These are phyloP conservation scores for Akanthomyces uredinophilus DNA, from an alignment of 2,329 filamentous ascomycete species.

Conservation along the genomic window DNA sequence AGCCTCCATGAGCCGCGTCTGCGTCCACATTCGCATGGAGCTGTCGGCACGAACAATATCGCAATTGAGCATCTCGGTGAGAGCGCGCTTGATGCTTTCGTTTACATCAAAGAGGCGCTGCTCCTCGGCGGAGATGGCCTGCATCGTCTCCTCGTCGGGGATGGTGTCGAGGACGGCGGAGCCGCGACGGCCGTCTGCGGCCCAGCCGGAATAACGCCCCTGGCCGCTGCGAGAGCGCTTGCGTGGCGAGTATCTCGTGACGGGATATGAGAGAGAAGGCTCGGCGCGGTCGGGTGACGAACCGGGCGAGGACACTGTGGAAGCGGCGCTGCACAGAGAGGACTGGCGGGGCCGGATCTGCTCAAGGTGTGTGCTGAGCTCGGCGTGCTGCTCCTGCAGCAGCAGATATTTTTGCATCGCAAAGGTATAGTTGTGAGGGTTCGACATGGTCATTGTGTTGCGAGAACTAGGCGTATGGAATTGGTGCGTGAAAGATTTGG, in stretches of 20 bases:
- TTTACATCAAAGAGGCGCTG: conserved; percentile 52
- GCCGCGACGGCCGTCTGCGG: conserved; percentile 21
- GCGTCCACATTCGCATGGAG: conserved; percentile 53
- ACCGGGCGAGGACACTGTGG: conserved; percentile 43
- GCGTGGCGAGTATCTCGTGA: conserved; percentile 36
- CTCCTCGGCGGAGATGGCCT: conserved; percentile 48
- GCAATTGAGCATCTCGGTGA: conserved; percentile 59
- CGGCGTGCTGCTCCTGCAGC: conserved; percentile 50
- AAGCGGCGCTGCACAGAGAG: conserved; percentile 27
- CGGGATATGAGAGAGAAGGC: conserved; percentile 44
- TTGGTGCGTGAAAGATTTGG: conserved; percentile 22
- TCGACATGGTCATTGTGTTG: conserved; percentile 24
- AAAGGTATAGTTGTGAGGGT: conserved; percentile 36
- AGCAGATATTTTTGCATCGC: conserved; percentile 51
- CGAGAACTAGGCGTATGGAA: conserved; percentile 18
- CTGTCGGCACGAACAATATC: conserved; percentile 47
- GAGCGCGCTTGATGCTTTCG: conserved; percentile 55
- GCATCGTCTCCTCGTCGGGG: conserved; percentile 42
- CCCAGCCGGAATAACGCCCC: conserved; percentile 31
- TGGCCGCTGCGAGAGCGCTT: conserved; percentile 26
- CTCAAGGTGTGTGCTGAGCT: conserved; percentile 46
- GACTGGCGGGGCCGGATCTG: conserved; percentile 41
- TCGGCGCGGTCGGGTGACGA: conserved; percentile 55
- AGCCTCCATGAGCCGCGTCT: conserved; percentile 54
- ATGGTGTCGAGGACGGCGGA: conserved; percentile 34